Percentiles rank a stretch among this genome's conserved stretches.
Conservation (phyloP, 768 basidiomycete genomes). For the Tricholoma terreum region DNA sequence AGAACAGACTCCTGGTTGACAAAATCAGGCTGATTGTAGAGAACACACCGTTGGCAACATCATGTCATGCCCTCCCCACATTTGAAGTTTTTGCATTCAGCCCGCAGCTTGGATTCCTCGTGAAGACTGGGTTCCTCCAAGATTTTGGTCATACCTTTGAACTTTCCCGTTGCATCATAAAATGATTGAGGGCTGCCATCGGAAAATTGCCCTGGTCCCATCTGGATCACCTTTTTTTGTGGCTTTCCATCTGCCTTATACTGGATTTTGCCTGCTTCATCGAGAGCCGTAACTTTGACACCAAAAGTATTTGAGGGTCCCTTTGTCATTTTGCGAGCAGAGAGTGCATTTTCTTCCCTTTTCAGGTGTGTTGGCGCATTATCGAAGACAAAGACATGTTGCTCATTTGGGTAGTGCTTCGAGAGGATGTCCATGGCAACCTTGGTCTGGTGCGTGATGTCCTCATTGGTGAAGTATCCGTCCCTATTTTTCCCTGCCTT, state of each 20-base stretch:
- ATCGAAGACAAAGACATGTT: conserved; percentile 11
- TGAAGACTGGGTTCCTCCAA: not conserved
- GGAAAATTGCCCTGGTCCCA: not conserved
- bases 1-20: not conserved
- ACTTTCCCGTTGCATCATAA: not conserved
- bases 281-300: not conserved
- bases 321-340: too few relatives aligned
- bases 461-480: conserved; percentile 8
- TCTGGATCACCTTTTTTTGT: not conserved
- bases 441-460: conserved; percentile 19
- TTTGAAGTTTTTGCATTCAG: not conserved
- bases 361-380: too few relatives aligned
- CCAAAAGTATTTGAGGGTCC: not conserved
- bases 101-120: not conserved
- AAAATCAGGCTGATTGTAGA: not conserved
- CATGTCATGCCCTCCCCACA: not conserved
- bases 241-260: not conserved
- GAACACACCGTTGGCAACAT: not conserved
- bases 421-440: conserved; percentile 25
- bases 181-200: not conserved
- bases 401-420: conserved; percentile 19
- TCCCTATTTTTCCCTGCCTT: conserved; percentile 17
- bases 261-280: not conserved
- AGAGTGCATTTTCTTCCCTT: too few relatives aligned
- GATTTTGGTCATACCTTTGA: not conserved